Evolutionary conservation across 108 stramenopile genomes (phyloP).

Genomic region (Nitzschia sp.): DNA sequence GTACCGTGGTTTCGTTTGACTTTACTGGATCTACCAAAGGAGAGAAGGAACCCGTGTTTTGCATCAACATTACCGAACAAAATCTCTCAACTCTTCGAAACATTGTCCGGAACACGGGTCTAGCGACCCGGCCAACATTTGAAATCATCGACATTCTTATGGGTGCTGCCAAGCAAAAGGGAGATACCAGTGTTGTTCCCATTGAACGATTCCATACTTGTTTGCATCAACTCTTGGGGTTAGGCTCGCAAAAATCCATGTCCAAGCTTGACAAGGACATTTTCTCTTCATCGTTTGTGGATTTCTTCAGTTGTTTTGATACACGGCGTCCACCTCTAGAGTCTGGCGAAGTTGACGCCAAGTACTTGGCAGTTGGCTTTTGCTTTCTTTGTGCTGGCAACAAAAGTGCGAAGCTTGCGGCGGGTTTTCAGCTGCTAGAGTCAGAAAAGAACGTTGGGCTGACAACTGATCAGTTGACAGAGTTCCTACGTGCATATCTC

Average conservation of each 20-base stretch:
- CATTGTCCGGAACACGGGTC: slow-evolving; percentile 65
- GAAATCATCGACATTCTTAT: slow-evolving; percentile 65
- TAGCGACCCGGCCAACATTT: slow-evolving; percentile 45
- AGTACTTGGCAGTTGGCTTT: slow-evolving; percentile 81
- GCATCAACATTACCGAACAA: slow-evolving; percentile 79
- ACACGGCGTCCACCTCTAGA: slow-evolving; percentile 31
- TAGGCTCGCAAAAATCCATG: slow-evolving; percentile 17
- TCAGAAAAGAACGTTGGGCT: slow-evolving; percentile 47
- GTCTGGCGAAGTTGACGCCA: slow-evolving; percentile 51
- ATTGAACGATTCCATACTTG: slow-evolving; percentile 35
- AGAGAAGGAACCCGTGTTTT: slow-evolving; percentile 45
- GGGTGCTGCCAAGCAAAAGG: slow-evolving; percentile 25
- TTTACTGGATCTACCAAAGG: slow-evolving; percentile 50
- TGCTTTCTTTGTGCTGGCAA: slow-evolving; percentile 84
- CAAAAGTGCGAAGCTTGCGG: slow-evolving; percentile 79
- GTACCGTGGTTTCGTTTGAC: slow-evolving; percentile 76
- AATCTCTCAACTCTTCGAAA: slow-evolving; percentile 65
- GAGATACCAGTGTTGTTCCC: slow-evolving; percentile 16
- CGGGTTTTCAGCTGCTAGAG: slow-evolving; percentile 77
- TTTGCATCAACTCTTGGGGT: slow-evolving; percentile 32
- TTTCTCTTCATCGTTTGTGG: slow-evolving; percentile 65
- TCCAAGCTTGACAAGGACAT: slow-evolving; percentile 45
- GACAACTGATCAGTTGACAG: slow-evolving; percentile 59
- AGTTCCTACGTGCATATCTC: slow-evolving; percentile 78
- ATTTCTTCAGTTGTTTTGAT: slow-evolving; percentile 76